Conservation (phyloP, 2,329 filamentous ascomycete genomes). For the Nigrograna mackinnonii region DNA sequence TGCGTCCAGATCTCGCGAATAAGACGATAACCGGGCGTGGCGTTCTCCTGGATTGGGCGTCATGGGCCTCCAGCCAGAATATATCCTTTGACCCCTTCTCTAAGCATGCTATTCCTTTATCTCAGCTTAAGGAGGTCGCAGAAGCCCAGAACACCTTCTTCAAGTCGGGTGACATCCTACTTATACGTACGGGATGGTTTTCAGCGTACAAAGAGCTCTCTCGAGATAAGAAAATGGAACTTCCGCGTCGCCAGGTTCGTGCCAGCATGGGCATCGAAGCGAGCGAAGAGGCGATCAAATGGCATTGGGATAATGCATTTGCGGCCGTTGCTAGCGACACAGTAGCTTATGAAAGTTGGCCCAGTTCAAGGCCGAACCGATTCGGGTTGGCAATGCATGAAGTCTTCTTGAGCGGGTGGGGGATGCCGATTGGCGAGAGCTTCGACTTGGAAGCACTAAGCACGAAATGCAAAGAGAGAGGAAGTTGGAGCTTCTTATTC, state of each 20-base stretch:
- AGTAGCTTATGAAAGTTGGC: slow-evolving; percentile 36
- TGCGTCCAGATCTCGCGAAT: slow-evolving; percentile 44
- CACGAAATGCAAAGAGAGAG: slow-evolving; percentile 27
- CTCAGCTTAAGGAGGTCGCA: slow-evolving; percentile 20
- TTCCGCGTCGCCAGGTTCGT: slow-evolving; percentile 6
- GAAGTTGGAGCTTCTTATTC: slow-evolving; percentile 47
- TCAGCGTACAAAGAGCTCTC: slow-evolving; percentile 14
- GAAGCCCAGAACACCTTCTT: slow-evolving; percentile 17
- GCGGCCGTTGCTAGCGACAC: slow-evolving; percentile 37
- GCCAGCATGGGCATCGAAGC: slow-evolving; percentile 68
- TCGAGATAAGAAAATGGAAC: neutral
- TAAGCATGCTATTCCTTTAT: slow-evolving; percentile 16
- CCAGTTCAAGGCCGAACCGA: slow-evolving; percentile 9
- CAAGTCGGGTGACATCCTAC: slow-evolving; percentile 29
- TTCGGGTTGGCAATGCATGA: slow-evolving; percentile 22
- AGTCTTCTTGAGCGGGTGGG: slow-evolving; percentile 27
- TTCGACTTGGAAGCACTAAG: slow-evolving; percentile 37
- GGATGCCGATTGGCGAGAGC: slow-evolving; percentile 38
- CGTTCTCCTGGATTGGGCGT: slow-evolving; percentile 57
- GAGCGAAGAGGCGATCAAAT: slow-evolving; percentile 77
- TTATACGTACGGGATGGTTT: slow-evolving; percentile 31
- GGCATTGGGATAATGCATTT: slow-evolving; percentile 63
- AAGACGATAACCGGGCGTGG: slow-evolving; percentile 60
- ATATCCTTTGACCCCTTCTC: slow-evolving; percentile 24
- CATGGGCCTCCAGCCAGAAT: slow-evolving; percentile 16